Conservation (phyloP, 306 rosid genomes). For the Pachyrhizus erosus region DNA sequence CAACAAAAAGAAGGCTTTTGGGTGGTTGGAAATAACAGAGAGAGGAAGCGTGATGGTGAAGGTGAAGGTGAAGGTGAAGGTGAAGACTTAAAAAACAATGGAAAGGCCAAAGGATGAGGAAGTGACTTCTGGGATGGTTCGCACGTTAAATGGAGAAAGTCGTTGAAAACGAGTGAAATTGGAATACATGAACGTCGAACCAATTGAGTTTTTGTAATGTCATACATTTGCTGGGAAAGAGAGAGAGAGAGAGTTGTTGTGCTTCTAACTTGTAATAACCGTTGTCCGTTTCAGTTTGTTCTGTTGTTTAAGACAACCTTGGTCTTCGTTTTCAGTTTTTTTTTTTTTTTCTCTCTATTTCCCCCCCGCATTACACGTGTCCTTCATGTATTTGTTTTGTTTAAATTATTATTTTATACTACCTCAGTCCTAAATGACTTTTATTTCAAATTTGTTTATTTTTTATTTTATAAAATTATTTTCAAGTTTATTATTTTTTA, state of each 20-base stretch:
- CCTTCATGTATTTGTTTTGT: background rate
- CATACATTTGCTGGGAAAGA: background rate
- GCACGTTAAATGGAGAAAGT: conserved; percentile 17
- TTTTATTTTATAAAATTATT: background rate
- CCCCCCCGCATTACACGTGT: background rate
- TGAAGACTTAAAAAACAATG: conserved; percentile 19
- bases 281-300: conserved; percentile 32
- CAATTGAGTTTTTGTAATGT: conserved; percentile 4
- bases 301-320: background rate
- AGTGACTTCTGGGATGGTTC: conserved; percentile 39
- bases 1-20: background rate
- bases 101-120: background rate
- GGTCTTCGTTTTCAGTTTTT: background rate
- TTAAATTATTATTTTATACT: background rate
- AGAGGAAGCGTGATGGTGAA: background rate
- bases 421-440: no score
- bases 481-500: no score
- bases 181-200: conserved; percentile 4
- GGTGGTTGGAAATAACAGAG: background rate
- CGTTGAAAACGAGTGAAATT: conserved; percentile 53
- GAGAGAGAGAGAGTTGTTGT: background rate
- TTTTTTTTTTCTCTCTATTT: background rate
- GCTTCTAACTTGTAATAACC: background rate
- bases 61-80: background rate
- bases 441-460: no score